These are phyloP conservation scores for Backusella tarrabulga DNA, from an alignment of 192 early-diverging fungal species.

Conservation along the genomic window DNA sequence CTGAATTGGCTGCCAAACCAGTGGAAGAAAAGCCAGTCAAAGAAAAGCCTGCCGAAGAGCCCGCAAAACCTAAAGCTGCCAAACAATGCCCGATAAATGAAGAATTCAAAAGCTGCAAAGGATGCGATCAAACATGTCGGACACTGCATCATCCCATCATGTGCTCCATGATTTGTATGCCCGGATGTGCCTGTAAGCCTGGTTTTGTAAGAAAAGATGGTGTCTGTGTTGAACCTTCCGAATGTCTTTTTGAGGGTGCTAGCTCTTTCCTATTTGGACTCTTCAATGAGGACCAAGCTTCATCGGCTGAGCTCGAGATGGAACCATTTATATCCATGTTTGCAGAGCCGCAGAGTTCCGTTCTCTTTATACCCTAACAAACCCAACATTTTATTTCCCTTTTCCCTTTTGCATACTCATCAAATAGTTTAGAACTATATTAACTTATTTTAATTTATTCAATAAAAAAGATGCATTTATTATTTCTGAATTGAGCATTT, in stretches of 20 bases:
- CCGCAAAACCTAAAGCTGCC: neutral
- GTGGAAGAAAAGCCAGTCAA: neutral
- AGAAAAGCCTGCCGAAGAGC: neutral
- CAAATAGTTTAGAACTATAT: neutral
- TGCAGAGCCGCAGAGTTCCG: neutral
- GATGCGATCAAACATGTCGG: neutral
- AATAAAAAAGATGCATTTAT: no score
- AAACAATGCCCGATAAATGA: neutral
- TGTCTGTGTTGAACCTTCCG: neutral
- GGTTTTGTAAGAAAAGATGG: slow-evolving; percentile 1
- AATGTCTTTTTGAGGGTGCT: neutral
- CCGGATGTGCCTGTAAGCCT: neutral
- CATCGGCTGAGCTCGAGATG: neutral
- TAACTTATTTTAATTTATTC: neutral
- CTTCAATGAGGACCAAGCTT: neutral
- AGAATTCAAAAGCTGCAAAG: neutral
- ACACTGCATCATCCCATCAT: neutral
- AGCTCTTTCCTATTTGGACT: neutral
- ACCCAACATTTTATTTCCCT: neutral
- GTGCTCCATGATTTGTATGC: neutral
- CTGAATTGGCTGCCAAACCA: neutral
- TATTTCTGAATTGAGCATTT: neutral
- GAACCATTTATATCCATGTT: neutral
- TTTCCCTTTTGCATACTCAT: no score
- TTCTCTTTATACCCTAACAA: neutral